Percentiles rank a stretch among this genome's conserved stretches.
Conservation (phyloP, 2,329 filamentous ascomycete genomes). For the Albophoma yamanashiensis region DNA sequence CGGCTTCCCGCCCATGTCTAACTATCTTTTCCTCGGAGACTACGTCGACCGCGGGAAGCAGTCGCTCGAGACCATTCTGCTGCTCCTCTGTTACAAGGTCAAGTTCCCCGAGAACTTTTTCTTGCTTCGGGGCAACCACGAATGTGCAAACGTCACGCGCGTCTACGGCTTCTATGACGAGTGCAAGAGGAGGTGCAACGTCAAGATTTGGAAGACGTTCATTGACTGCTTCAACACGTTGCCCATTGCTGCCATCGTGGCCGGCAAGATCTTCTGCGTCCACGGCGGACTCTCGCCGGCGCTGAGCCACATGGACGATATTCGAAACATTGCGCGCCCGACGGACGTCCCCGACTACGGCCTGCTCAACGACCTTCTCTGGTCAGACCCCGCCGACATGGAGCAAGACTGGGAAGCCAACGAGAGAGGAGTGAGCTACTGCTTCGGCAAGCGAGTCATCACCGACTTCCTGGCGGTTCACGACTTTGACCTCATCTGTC, state of each 20-base stretch:
- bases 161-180: constrained; percentile 98
- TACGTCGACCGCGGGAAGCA: constrained; percentile 97
- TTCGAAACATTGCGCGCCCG: constrained; percentile 86
- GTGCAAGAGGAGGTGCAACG: constrained; percentile 90
- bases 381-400: constrained; percentile 98
- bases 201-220: constrained; percentile 98
- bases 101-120: constrained; percentile 98
- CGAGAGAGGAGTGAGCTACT: constrained; percentile 93
- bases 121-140: constrained; percentile 85
- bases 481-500: constrained; percentile 94
- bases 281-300: constrained; percentile 91
- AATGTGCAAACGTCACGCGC: constrained; percentile 90
- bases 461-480: constrained; percentile 90
- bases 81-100: constrained; percentile 92
- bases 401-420: constrained; percentile 97
- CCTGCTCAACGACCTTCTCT: constrained; percentile 85
- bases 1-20: constrained; percentile 82
- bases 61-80: constrained; percentile 84
- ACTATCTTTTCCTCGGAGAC: constrained; percentile 90
- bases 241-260: constrained; percentile 92
- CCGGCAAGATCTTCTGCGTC: constrained; percentile 95
- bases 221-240: constrained; percentile 94
- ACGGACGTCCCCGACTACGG: constrained; percentile 98
- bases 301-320: constrained; percentile 95
- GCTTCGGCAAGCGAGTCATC: constrained; percentile 97